Evolutionary conservation across 108 stramenopile species (phyloP), one percentile per base, ranked within the genome.

Genomic region (Aurantiochytrium sp.): DNA sequence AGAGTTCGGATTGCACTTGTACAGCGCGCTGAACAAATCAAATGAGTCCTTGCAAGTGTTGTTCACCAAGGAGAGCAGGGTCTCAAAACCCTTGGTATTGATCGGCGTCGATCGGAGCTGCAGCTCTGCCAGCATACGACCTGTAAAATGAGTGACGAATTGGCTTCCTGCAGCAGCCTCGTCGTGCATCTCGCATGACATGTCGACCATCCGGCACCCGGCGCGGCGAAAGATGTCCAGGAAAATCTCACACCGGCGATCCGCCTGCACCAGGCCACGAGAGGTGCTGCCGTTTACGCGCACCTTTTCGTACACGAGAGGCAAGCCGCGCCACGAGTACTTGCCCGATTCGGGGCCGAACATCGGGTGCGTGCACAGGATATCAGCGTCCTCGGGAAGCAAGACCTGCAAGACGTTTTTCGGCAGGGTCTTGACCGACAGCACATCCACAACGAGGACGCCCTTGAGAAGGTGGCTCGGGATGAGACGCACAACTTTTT

Each of bases 281-380:
- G 45, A 72, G 51, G 5, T 29, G 14, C 91, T 90, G 60, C 91
- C 90, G 58, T 94, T 93, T 57, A 97, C 95, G 12, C 97, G 93
- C 21, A 96, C 96, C 58, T 93, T 94, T 90, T 99, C 99, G 91
- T 97, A 99, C 72, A 99, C 96, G 93, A 98, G 97, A 60, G 96
- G 97, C 58, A 98, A 92, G 29, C 95, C 95, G n/a, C 94, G 93
- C 99, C 99, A 99, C 44, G 96, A 94, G 89, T 96, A 87, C 19
- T 91, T 94, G 19, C 96, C 97, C 3, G 95, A 95, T 89, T 98
- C 97, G 16, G 98, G 98, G 23, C 98, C 99, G 94, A 99, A 99
- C 99, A 99, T 99, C n/a, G 99, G 99, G 94, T 99, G 99, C 12
- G 99, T 97, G 90, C 97, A 98, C 23, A 98, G 90, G 35, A 99